Evolutionary conservation across 768 basidiomycete species (phyloP), one percentile per base, ranked within the genome.

Genomic region (Boletales sp.): DNA sequence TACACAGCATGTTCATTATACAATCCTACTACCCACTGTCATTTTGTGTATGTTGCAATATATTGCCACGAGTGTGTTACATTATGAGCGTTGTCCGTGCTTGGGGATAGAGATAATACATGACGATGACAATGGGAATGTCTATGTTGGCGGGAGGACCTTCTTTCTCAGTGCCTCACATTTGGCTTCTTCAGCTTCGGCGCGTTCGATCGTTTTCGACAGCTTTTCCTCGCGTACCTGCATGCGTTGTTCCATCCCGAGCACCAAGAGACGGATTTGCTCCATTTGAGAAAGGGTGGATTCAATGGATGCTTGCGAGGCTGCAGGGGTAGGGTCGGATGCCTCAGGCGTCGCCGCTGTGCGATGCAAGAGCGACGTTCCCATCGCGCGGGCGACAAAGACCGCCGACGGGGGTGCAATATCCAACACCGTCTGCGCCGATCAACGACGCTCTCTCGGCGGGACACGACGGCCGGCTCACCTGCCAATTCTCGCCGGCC

Each of bases 401-500:
- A 68, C 57, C 19, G 68, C 67, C 2, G 68, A 55, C 12, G 67
- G 41, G 14, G 74, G 62, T 4, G 59, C 58, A 13, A 78, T 67
- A 37, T 74, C 71, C 44, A 78, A 64, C 38, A 57, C 60, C 30
- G 58, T 58, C 65, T 70, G 31, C 42, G 6, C 10, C 30, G 1
- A 32, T 38, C 33, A 46, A n/a, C 34, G 5, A 13, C 8, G 21
- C 21, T 25, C 5, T 25, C 21, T 25, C 21, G 21, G 21, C 21
- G 21, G 21, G 21, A 5, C n/a, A n/a, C n/a, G n/a, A n/a, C n/a
- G n/a, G n/a, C n/a, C n/a, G 21, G 21, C 76, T 34, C 50, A 84
- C 87, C 81, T 90, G 86, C 90, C 90, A 92, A 60, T 90, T 86
- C 46, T 87, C 83, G 0, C 90, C 90, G 1, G 81, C 85, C 18